phyloP scores from a whole-genome alignment of 139 green algal genomes.

The Chlorella sp. region DNA sequence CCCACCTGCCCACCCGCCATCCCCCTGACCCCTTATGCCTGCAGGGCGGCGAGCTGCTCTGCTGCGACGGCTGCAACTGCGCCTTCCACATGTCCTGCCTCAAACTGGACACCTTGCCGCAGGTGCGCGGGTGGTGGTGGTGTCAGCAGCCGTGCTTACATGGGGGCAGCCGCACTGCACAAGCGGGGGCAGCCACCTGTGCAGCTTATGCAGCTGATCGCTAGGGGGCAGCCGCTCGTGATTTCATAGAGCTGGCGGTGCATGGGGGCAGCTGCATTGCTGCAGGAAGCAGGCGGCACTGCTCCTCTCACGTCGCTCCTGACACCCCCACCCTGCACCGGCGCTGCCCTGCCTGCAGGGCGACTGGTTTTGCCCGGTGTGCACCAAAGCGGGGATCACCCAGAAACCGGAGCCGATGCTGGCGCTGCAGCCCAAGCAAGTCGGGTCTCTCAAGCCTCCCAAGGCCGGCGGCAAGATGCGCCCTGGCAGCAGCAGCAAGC shows the following conservation, averaged over 20 bases:
- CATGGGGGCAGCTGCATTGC: background rate
- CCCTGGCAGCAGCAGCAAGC: constrained; percentile 24
- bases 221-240: background rate
- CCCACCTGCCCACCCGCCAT: too few species aligned
- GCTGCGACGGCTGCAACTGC: constrained; percentile 60
- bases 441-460: background rate
- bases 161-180: too few species aligned
- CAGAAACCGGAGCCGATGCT: constrained; percentile 16
- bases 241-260: background rate
- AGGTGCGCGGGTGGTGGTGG: background rate
- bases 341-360: constrained; percentile 12
- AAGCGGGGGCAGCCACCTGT: too few species aligned
- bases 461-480: background rate
- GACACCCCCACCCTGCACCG: too few species aligned
- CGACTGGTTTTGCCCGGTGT: constrained; percentile 57
- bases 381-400: constrained; percentile 12
- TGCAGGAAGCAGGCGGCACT: too few species aligned
- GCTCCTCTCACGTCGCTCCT: too few species aligned
- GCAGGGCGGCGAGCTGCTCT: constrained; percentile 53
- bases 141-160: too few species aligned
- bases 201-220: background rate
- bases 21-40: too few species aligned
- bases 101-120: constrained; percentile 29
- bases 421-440: constrained; percentile 24
- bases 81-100: constrained; percentile 54